Base-by-base conservation (phyloP, 139 green algal genomes). In the Chlorella sorokiniana region DNA sequence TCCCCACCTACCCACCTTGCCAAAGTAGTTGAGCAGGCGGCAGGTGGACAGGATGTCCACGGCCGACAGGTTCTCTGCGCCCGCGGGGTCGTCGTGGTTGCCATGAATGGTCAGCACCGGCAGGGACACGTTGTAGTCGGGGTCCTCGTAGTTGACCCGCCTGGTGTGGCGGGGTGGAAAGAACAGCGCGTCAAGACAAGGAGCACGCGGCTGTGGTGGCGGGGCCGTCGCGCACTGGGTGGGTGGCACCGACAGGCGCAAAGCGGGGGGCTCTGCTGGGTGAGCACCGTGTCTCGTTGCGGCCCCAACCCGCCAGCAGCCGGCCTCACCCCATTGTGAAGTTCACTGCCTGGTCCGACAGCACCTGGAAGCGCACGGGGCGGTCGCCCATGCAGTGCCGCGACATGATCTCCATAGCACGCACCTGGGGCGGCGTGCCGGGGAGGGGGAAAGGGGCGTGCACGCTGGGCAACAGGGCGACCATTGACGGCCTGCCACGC, bases 41-140 rank as follows among this genome's bases (percentile, higher is more conserved):
- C 83, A 90, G 35, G 87, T 87, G 38, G 94, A 93, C 25, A 99
- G 87, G 48, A 99, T 92, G 88, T 99, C 96, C 40, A 99, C 93
- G 0, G 97, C 95, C 35, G 92, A 97, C 40, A 99, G 86, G 84
- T 97, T 97, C 79, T 98, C 94, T 1, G 88, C 83, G 29, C 95
- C 95, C 3, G 89, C 84, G 29, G 97, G 96, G 80, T 99, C 96
- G 86, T 99, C 97, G 89, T 99, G 97, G 87, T 99, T 99, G 80
- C 97, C 96, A 80, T 99, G 97, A 82, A 99, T 98, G 45, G 92
- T 98, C 88, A 99, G 98, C 35, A 99, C 91, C 10, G 97, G 97
- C 74, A 99, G 89, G 10, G 92, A 93, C 16, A 99, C 88, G 79
- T 98, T 98, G 56, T 95, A 89, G 88, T 98, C 92, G 29, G 93